Conservation (phyloP, 2,329 filamentous ascomycete genomes). For the Geoglossum cookeanum region DNA sequence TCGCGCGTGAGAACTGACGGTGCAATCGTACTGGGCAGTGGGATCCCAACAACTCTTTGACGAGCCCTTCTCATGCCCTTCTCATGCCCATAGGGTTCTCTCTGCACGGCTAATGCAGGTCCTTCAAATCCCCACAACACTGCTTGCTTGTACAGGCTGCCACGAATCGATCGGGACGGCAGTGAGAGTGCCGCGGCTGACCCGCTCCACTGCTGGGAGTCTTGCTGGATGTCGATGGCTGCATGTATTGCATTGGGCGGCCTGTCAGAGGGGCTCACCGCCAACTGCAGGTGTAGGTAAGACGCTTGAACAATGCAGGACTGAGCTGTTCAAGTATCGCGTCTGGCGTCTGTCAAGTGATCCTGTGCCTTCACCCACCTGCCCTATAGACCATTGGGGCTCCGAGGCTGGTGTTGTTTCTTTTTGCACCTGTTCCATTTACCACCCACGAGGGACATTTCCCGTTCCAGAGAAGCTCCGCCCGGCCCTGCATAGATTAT, state of each 20-base stretch:
- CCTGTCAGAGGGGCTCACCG: not conserved
- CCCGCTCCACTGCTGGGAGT: not conserved
- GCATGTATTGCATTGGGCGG: not conserved
- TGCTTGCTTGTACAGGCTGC: not conserved
- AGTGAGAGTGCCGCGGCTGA: not conserved
- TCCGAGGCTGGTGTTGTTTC: not conserved
- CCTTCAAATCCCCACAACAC: not conserved
- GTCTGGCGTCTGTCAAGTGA: not conserved
- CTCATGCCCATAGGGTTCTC: not conserved
- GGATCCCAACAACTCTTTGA: not conserved
- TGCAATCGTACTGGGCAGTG: not conserved
- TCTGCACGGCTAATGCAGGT: constrained; percentile 1
- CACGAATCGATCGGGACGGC: not conserved
- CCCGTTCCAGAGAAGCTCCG: not conserved
- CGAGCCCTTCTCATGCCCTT: no score
- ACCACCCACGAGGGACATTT: not conserved
- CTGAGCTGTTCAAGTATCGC: not conserved
- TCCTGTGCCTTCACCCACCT: not conserved
- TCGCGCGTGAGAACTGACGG: not conserved
- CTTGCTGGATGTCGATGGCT: not conserved
- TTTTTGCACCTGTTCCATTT: not conserved
- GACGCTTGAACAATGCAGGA: not conserved
- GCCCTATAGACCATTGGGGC: not conserved
- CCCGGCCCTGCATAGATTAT: not conserved
- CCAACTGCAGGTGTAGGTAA: not conserved